Percentiles rank a stretch among this genome's conserved stretches.
Conservation (phyloP, 2,329 filamentous ascomycete species). For the Phaeosphaeria sp. region DNA sequence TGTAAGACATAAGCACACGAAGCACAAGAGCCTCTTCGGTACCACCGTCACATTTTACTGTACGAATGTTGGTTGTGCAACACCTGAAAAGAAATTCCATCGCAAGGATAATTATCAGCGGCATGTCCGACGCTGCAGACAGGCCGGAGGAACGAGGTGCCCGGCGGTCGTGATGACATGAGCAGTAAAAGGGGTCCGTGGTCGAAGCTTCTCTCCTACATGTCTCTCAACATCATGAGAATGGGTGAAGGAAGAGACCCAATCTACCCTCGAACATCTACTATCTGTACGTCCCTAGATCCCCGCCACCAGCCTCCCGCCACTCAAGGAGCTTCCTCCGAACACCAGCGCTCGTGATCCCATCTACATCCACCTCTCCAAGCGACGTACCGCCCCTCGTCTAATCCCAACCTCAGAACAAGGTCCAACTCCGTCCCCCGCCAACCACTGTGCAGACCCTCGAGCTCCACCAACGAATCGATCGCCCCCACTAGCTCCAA, state of each 20-base stretch:
- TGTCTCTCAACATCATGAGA: background rate
- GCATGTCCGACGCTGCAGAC: background rate
- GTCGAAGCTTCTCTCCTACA: background rate
- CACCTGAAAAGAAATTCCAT: constrained; percentile 1
- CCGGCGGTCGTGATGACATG: background rate
- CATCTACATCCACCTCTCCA: background rate
- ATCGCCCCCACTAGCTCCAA: background rate
- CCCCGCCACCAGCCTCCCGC: background rate
- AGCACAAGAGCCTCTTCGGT: background rate
- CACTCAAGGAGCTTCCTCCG: background rate
- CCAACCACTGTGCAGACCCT: background rate
- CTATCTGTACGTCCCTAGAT: background rate
- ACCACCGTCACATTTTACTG: background rate
- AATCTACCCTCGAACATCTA: no score
- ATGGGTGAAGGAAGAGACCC: background rate
- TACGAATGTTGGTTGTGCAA: constrained; percentile 2
- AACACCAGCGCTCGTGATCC: background rate
- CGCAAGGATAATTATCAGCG: constrained; percentile 6
- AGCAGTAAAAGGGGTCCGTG: background rate
- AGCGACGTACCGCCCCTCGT: background rate
- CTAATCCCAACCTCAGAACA: background rate
- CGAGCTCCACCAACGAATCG: background rate
- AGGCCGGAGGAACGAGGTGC: background rate
- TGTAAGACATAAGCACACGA: constrained; percentile 3
- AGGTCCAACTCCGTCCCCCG: constrained; percentile 5